phyloP scores from a whole-genome alignment of 1,284 basidiomycete genomes.

The Trametes pubescens region DNA sequence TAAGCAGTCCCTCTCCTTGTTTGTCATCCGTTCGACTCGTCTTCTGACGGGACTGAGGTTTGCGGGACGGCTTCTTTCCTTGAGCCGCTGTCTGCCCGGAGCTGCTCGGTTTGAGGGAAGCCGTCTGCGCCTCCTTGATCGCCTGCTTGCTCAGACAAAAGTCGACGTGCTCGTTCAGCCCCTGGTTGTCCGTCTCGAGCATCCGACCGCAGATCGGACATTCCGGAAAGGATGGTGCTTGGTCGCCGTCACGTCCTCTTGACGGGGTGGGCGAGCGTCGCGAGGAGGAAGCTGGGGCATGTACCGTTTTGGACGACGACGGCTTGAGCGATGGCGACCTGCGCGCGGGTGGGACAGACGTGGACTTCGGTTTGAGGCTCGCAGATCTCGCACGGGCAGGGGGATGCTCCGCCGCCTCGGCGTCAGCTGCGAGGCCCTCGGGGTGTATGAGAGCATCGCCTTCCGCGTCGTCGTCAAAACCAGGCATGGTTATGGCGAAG shows the following conservation, averaged over 20 bases:
- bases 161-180: slow-evolving; percentile 78
- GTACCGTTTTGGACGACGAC: neutral
- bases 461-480: slow-evolving; percentile 60
- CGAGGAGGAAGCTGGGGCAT: neutral
- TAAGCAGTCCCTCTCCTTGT: slow-evolving; percentile 19
- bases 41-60: slow-evolving; percentile 7
- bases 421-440: neutral
- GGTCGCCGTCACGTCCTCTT: neutral
- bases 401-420: neutral
- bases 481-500: slow-evolving; percentile 58
- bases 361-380: slow-evolving; percentile 14
- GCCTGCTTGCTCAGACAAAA: slow-evolving; percentile 78
- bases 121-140: slow-evolving; percentile 68
- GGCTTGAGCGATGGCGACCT: neutral
- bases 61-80: slow-evolving; percentile 2
- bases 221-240: slow-evolving; percentile 37
- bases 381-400: neutral
- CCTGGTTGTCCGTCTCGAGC: slow-evolving; percentile 68
- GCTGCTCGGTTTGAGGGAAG: slow-evolving; percentile 18
- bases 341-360: neutral
- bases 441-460: slow-evolving; percentile 23
- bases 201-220: slow-evolving; percentile 74
- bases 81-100: neutral
- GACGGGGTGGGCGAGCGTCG: neutral
- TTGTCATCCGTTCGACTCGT: neutral